These are phyloP conservation scores for Mortierella sp. DNA, from an alignment of 371 early-diverging fungal genomes.

Conservation along the genomic window DNA sequence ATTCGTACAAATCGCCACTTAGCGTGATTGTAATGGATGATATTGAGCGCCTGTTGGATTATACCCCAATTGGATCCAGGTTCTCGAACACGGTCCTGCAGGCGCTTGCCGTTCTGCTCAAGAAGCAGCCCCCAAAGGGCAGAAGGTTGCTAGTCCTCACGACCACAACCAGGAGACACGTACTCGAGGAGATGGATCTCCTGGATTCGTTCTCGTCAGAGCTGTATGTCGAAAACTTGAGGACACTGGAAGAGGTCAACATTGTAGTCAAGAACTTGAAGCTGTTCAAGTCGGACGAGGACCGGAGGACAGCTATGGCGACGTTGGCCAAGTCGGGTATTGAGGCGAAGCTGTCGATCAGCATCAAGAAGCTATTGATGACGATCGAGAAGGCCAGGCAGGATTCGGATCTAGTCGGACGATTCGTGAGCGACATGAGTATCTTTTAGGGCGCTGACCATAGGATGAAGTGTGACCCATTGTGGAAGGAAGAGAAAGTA, in stretches of 20 bases:
- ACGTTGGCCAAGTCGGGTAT: slow-evolving; percentile 66
- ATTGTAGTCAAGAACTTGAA: slow-evolving; percentile 74
- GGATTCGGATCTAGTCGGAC: slow-evolving; percentile 73
- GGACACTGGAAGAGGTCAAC: slow-evolving; percentile 73
- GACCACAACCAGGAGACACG: slow-evolving; percentile 84
- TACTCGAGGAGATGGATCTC: slow-evolving; percentile 92
- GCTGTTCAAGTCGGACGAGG: slow-evolving; percentile 68
- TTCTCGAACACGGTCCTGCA: slow-evolving; percentile 98
- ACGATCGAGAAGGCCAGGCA: slow-evolving; percentile 91
- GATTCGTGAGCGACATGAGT: slow-evolving; percentile 69
- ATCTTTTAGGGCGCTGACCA: slow-evolving; percentile 24
- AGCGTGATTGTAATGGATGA: slow-evolving; percentile 98
- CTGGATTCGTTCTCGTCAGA: slow-evolving; percentile 86
- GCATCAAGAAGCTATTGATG: slow-evolving; percentile 92
- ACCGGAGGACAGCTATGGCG: slow-evolving; percentile 65
- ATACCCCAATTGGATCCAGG: slow-evolving; percentile 98
- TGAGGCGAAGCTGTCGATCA: slow-evolving; percentile 77
- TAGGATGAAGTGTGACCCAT: neutral
- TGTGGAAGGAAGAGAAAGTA: neutral
- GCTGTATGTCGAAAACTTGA: slow-evolving; percentile 85
- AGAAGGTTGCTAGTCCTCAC: slow-evolving; percentile 87
- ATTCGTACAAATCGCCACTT: slow-evolving; percentile 98
- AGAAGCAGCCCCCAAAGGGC: slow-evolving; percentile 92
- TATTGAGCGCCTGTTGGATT: slow-evolving; percentile 98
- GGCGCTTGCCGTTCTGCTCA: slow-evolving; percentile 91